Percentiles rank a stretch among this genome's conserved stretches.
phyloP scores from a whole-genome alignment of 2,329 filamentous ascomycete species.

The Rutstroemia sydowiana region DNA sequence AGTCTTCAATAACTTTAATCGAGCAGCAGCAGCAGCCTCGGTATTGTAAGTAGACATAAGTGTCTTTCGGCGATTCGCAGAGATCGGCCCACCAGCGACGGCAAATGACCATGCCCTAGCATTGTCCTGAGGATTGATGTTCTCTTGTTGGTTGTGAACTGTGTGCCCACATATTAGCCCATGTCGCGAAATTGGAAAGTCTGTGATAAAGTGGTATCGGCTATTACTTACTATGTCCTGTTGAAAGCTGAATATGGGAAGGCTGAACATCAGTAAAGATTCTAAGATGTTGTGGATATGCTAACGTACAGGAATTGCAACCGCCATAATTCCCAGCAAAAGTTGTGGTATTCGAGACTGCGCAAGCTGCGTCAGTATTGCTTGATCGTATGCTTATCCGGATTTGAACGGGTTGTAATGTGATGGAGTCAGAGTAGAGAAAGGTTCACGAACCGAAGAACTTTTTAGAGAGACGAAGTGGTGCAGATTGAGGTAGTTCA shows the following conservation, averaged over 20 bases:
- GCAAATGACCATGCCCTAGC: not conserved
- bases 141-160: not conserved
- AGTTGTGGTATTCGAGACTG: not conserved
- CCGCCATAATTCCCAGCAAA: not conserved
- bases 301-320: not conserved
- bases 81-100: not conserved
- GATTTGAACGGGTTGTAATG: not conserved
- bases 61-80: not conserved
- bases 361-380: not conserved
- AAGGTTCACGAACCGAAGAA: not conserved
- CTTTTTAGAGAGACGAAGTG: not conserved
- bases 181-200: not conserved
- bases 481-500: not conserved
- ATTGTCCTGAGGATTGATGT: not conserved
- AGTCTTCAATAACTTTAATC: conserved; percentile 1
- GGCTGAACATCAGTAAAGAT: not conserved
- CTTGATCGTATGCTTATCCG: not conserved
- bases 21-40: not conserved
- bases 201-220: too few species aligned
- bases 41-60: conserved; percentile 2
- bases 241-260: not conserved
- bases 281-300: not conserved
- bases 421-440: not conserved
- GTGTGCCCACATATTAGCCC: not conserved
- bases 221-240: not conserved